Conservation (phyloP, 2,329 filamentous ascomycete genomes). For the Immersiporthe knoxdaviesiana region DNA sequence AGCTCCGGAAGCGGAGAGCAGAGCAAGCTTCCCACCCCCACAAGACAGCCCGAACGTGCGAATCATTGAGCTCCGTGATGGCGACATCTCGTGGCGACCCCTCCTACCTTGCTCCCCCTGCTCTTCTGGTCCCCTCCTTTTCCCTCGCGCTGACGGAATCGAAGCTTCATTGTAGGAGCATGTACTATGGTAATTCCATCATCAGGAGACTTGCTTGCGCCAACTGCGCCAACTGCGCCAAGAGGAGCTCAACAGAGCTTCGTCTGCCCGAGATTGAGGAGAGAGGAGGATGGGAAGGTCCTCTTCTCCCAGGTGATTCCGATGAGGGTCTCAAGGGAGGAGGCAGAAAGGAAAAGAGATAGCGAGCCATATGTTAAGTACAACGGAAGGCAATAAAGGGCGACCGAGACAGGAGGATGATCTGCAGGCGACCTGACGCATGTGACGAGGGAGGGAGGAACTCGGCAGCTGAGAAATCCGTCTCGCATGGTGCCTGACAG, state of each 20-base stretch:
- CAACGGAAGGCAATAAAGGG: background rate
- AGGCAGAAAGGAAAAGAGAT: no score
- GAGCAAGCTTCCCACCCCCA: slow-evolving; percentile 1
- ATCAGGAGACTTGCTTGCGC: slow-evolving; percentile 23
- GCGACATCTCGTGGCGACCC: slow-evolving; percentile 24
- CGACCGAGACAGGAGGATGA: background rate
- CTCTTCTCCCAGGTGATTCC: background rate
- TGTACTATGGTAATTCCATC: slow-evolving; percentile 26
- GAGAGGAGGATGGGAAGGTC: background rate
- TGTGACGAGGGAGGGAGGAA: background rate
- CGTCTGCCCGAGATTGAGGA: background rate
- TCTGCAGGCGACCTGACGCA: background rate
- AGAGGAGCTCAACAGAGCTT: background rate
- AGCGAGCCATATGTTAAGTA: background rate
- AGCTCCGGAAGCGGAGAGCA: slow-evolving; percentile 19
- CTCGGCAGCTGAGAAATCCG: slow-evolving; percentile 2
- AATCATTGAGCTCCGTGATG: slow-evolving; percentile 28
- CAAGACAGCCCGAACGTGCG: slow-evolving; percentile 9
- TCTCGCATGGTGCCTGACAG: slow-evolving; percentile 4
- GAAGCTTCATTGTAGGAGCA: background rate
- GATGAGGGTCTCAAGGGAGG: background rate
- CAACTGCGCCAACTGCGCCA: slow-evolving; percentile 19
- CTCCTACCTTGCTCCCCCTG: slow-evolving; percentile 13
- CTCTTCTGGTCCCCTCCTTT: background rate
- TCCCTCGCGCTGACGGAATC: slow-evolving; percentile 11